These are phyloP conservation scores for Cornus kousa DNA, from an alignment of 148 eudicot species.

Conservation along the genomic window DNA sequence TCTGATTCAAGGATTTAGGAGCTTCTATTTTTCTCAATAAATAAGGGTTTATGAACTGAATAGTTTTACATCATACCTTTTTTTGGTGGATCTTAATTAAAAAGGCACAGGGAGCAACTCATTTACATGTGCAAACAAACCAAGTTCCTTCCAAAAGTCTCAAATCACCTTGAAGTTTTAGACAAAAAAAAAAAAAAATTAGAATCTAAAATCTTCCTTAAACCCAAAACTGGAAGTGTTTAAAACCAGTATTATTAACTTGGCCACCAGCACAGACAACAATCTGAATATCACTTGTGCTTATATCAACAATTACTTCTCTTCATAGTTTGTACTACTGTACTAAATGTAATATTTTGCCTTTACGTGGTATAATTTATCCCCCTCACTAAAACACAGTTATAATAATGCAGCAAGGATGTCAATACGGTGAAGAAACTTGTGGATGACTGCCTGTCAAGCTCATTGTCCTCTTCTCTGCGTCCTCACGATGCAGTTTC, in stretches of 20 bases:
- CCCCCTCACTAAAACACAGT: neutral
- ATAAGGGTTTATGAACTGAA: neutral
- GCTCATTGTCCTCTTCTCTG: slow-evolving; percentile 64
- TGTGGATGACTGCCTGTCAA: slow-evolving; percentile 67
- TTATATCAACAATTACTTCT: neutral
- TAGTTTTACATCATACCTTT: neutral
- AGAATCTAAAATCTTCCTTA: no score
- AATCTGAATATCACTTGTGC: neutral
- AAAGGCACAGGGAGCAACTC: no score
- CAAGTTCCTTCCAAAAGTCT: no score
- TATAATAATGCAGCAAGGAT: slow-evolving; percentile 67
- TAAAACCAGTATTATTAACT: no score
- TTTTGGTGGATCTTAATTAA: no score
- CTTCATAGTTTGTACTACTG: neutral
- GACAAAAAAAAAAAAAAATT: no score
- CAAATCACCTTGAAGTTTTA: no score
- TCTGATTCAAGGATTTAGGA: neutral
- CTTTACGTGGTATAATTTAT: neutral
- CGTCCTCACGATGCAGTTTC: slow-evolving; percentile 99
- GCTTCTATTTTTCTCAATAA: no score
- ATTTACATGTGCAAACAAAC: no score
- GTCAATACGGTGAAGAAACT: slow-evolving; percentile 71
- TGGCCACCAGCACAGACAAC: neutral
- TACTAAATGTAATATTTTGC: neutral
- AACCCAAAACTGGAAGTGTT: no score